phyloP scores from a whole-genome alignment of 2,329 filamentous ascomycete genomes.

The Dendryphion nanum region DNA sequence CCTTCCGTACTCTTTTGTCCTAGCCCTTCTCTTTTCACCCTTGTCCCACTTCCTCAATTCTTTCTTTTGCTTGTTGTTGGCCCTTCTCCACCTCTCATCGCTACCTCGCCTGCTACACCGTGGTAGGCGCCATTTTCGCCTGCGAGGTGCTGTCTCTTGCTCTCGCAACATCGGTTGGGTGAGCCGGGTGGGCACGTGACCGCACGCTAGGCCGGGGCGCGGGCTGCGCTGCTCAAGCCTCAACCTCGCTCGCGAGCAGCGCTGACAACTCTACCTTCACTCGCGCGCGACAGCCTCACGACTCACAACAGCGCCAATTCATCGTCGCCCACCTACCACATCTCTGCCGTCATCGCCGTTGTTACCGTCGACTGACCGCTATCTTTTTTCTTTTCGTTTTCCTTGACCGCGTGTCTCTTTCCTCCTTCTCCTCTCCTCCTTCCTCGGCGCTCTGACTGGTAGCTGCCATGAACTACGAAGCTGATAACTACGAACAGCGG shows the following conservation, averaged over 20 bases:
- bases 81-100: too few relatives aligned
- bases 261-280: neutral
- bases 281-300: neutral
- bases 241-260: neutral
- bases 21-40: too few relatives aligned
- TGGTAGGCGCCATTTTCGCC: too few relatives aligned
- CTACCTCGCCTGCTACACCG: slow-evolving; percentile 3
- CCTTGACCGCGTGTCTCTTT: slow-evolving; percentile 1
- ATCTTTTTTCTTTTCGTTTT: neutral
- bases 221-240: neutral
- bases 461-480: slow-evolving; percentile 35
- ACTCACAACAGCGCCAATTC: too few relatives aligned
- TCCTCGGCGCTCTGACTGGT: slow-evolving; percentile 5
- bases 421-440: neutral
- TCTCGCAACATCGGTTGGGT: too few relatives aligned
- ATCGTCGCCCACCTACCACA: neutral
- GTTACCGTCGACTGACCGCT: neutral
- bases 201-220: too few relatives aligned
- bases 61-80: too few relatives aligned
- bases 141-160: too few relatives aligned
- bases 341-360: neutral
- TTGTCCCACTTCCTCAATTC: too few relatives aligned
- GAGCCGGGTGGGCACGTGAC: neutral
- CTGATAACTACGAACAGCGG: slow-evolving; percentile 39
- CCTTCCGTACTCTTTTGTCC: too few relatives aligned